Evolutionary conservation across 1,284 basidiomycete genomes (phyloP).

Genomic region (Leccinum pachyderme): DNA sequence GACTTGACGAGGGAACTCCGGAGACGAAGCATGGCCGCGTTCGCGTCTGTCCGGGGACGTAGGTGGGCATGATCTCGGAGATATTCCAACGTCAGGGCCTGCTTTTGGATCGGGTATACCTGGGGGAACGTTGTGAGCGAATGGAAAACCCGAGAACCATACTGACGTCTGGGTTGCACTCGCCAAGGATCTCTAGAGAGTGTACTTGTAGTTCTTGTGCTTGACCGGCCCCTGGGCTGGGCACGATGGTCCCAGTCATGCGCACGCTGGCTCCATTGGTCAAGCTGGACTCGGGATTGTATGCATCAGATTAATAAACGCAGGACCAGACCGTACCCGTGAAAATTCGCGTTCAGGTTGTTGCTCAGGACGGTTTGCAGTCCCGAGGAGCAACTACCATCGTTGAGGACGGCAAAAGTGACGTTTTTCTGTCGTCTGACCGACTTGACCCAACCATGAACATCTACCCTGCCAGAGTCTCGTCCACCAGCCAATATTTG

Average conservation of each 20-base stretch:
- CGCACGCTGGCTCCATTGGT: conserved; percentile 74
- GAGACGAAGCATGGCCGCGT: conserved; percentile 73
- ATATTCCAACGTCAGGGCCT: conserved; percentile 70
- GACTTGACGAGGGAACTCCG: conserved; percentile 58
- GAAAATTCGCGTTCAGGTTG: conserved; percentile 14
- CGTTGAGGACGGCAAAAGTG: conserved; percentile 79
- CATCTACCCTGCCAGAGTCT: conserved; percentile 28
- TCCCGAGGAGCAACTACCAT: conserved; percentile 68
- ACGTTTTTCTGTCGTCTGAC: conserved; percentile 84
- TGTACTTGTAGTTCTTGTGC: conserved; percentile 74
- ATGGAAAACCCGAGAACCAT: not conserved
- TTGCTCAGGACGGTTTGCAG: conserved; percentile 75
- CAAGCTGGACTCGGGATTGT: conserved; percentile 39
- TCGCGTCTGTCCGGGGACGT: conserved; percentile 71
- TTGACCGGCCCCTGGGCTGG: conserved; percentile 70
- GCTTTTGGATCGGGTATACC: conserved; percentile 88
- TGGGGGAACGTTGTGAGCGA: conserved; percentile 29
- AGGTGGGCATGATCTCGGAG: conserved; percentile 83
- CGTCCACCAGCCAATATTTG: conserved; percentile 46
- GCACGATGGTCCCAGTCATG: conserved; percentile 62
- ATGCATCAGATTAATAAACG: conserved; percentile 5
- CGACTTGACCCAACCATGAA: conserved; percentile 83
- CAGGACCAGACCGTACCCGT: conserved; percentile 11
- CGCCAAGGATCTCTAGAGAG: conserved; percentile 64
- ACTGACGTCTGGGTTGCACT: conserved; percentile 71